Base-by-base conservation (phyloP, 2,329 filamentous ascomycete genomes). In the Exophiala alcalophila region DNA sequence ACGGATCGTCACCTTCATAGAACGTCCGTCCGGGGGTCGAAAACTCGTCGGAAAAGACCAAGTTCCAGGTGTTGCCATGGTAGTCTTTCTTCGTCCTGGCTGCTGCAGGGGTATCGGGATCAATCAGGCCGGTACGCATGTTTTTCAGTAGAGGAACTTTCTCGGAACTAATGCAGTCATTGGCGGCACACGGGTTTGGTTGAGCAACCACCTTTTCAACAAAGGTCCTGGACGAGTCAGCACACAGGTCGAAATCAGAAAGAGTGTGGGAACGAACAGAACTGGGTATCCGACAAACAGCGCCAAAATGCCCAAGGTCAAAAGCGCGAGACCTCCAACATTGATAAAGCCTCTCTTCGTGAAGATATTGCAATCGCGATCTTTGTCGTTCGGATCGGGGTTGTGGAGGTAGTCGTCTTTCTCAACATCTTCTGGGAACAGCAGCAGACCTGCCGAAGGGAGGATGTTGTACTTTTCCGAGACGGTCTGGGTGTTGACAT, bases 41-140 rank as follows among this genome's bases (percentile, higher is more conserved):
- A 62, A 86, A 86, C 57, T 86, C 83, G 58, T 86, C 83, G 3
- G 81, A 85, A 57, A 83, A 84, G 70, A 83, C 81, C 24, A 86
- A 67, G 24, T 77, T 73, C 64, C 81, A 74, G 12, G 73, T 76
- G 43, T 75, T 77, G 8, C 83, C 83, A 55, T 82, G 72, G 15
- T 67, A 64, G 2, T 73, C 67, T 34, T 61, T 83, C 54, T 78
- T 78, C 4, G 71, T 73, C 61, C 68, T 72, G 10, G 68, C 80
- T 4, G 68, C 72, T 14, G 71, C 54, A 2, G 83, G 83, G 2
- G 83, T 86, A 55, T 83, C 78, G 1, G 81, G 80, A 57, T 86
- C 83, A 48, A 86, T 78, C 9, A 85, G 67, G 3, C 75, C 70
- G 2, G 53, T 69, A 39, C 83, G 73, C 27, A 83, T 60, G 56